Evolutionary conservation across 1,139 yeast species (phyloP), one percentile per base, ranked within the genome.

Genomic region (Yamadazyma triangularis): DNA sequence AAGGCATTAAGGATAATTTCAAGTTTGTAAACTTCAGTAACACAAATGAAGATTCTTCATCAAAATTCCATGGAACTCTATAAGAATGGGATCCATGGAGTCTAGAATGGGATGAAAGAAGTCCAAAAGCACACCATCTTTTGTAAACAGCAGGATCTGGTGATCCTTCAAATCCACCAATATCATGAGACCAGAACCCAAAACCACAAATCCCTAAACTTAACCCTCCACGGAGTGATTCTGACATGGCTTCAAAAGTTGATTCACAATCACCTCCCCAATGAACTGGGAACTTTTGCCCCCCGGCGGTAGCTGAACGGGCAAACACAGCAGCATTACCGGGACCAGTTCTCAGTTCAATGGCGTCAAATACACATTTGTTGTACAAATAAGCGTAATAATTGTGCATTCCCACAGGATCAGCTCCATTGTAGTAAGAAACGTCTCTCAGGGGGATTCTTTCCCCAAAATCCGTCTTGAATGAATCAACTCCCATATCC

Each of bases 231-330:
- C 65, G 44, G 26, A 59, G 48, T 6, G 58, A 41, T 38, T 60
- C 64, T 4, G 62, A 50, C 65, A 60, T 58, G 10, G 64, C 65
- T 37, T 54, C 63, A 38, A 56, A 59, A 1, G 61, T 50, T 1
- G 60, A 55, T 36, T 53, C 56, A 40, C 64, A 58, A 39, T 59
- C 65, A 11, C 65, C 65, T 11, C 64, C 64, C 64, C 65, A 59
- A 35, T 59, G 65, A 13, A 60, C 65, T 3, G 65, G 65, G 46
- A 51, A 60, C 30, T 56, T 48, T 39, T 59, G 65, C 11, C 57
- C 53, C 1, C 64, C 62, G 12, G 56, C 51, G 9, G 65, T 57
- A 15, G 65, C 60, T 19, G 60, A 52, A 22, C 64, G 46, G 4
- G 65, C 64, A 39, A 59, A 59, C 13, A 59, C 44, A 32, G 58